Conservation (phyloP, 805 yeast species). For the Kodamaea restingae region DNA sequence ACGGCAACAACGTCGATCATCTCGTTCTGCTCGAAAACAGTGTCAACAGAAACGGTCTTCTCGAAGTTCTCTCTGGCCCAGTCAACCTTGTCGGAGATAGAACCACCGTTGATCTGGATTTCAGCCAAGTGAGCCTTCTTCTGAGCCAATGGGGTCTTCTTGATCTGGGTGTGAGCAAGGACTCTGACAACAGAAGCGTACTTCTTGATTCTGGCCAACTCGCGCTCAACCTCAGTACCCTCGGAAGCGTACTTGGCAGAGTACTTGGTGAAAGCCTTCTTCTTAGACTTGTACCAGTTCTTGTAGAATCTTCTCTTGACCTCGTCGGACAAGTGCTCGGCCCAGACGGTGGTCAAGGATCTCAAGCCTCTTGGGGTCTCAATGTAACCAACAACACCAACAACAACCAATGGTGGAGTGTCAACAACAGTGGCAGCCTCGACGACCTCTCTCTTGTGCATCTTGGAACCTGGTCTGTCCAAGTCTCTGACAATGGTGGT, state of each 20-base stretch:
- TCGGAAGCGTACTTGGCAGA: slow-evolving; percentile 95
- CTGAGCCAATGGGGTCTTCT: slow-evolving; percentile 98
- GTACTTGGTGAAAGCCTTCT: slow-evolving; percentile 99
- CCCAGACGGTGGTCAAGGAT: slow-evolving; percentile 99
- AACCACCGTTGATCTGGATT: slow-evolving; percentile 99
- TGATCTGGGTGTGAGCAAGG: slow-evolving; percentile 98
- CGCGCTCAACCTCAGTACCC: slow-evolving; percentile 85
- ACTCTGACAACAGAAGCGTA: slow-evolving; percentile 99
- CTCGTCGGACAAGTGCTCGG: slow-evolving; percentile 99
- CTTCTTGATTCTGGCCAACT: slow-evolving; percentile 97
- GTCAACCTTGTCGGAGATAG: slow-evolving; percentile 93
- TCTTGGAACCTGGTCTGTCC: slow-evolving; percentile 99
- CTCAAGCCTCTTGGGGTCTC: slow-evolving; percentile 99
- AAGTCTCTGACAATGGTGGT: slow-evolving; percentile 99
- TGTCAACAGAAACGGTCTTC: slow-evolving; percentile 93
- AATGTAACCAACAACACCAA: slow-evolving; percentile 99
- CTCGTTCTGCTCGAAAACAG: slow-evolving; percentile 98
- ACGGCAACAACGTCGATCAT: slow-evolving; percentile 98
- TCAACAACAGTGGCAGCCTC: slow-evolving; percentile 99
- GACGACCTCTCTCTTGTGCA: slow-evolving; percentile 99
- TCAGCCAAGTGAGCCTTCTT: slow-evolving; percentile 99
- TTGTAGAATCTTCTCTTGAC: slow-evolving; percentile 99
- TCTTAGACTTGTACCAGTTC: slow-evolving; percentile 99
- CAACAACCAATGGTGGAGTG: slow-evolving; percentile 98
- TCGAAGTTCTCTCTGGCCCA: slow-evolving; percentile 99